Evolutionary conservation across 257 asterid genomes (phyloP).

Genomic region (Phtheirospermum japonicum): DNA sequence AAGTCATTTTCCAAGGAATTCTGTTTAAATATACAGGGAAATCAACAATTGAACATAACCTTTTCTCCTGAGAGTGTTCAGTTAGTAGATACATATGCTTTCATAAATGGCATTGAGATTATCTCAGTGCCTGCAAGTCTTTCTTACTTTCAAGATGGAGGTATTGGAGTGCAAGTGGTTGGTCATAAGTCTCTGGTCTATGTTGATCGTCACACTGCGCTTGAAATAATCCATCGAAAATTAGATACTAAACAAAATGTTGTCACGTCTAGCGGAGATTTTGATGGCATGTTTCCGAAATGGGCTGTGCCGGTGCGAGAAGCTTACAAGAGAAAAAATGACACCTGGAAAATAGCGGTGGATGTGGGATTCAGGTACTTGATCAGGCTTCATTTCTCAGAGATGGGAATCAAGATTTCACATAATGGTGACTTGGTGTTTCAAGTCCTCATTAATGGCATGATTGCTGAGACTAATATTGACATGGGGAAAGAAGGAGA

Average conservation of each 20-base stretch:
- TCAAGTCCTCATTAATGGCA: slow-evolving; percentile 38
- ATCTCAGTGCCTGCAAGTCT: slow-evolving; percentile 20
- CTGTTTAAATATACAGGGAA: slow-evolving; percentile 29
- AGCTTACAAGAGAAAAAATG: neutral
- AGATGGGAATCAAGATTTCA: neutral
- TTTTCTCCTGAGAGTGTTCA: slow-evolving; percentile 24
- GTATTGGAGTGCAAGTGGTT: slow-evolving; percentile 14
- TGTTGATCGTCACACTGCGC: slow-evolving; percentile 43
- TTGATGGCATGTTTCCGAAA: neutral
- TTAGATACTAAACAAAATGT: slow-evolving; percentile 32
- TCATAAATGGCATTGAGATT: slow-evolving; percentile 42
- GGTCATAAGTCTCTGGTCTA: slow-evolving; percentile 31
- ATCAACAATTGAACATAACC: slow-evolving; percentile 12
- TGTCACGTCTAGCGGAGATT: neutral
- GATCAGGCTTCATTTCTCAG: slow-evolving; percentile 53
- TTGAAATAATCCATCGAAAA: slow-evolving; percentile 38
- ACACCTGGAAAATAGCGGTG: slow-evolving; percentile 40
- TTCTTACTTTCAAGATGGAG: slow-evolving; percentile 25
- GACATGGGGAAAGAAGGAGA: slow-evolving; percentile 38
- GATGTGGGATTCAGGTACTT: slow-evolving; percentile 53
- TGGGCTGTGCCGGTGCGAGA: neutral
- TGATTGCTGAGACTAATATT: slow-evolving; percentile 31
- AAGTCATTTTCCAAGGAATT: slow-evolving; percentile 28
- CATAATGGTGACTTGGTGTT: slow-evolving; percentile 29
- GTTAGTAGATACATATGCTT: slow-evolving; percentile 28